Percentiles rank a stretch among this genome's conserved stretches.
Evolutionary conservation across 2,329 filamentous ascomycete genomes (phyloP).

Genomic region (Aureobasidium sp.): DNA sequence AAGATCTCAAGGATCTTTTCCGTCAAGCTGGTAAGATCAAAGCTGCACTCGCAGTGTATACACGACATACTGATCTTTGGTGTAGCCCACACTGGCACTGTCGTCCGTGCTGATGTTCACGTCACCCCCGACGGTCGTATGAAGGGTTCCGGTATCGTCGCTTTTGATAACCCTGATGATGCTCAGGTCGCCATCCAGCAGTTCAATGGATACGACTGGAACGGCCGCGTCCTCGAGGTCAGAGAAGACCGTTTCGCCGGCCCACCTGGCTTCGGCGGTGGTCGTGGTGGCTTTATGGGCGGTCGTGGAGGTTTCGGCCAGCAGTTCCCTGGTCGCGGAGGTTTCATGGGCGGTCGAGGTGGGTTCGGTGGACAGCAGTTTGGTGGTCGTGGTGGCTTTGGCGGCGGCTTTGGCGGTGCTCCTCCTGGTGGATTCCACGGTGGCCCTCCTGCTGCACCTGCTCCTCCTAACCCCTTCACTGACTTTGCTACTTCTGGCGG

Average conservation of each 20-base stretch:
- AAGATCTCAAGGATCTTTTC: slow-evolving; percentile 98
- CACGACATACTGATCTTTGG: neutral
- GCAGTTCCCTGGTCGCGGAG: slow-evolving; percentile 32
- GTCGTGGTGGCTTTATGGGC: slow-evolving; percentile 31
- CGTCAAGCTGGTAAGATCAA: slow-evolving; percentile 80
- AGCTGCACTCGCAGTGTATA: neutral
- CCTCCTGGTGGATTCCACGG: slow-evolving; percentile 39
- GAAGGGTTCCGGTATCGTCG: slow-evolving; percentile 94
- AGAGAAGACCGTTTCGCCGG: slow-evolving; percentile 91
- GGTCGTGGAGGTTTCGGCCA: slow-evolving; percentile 23
- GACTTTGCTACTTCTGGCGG: slow-evolving; percentile 82
- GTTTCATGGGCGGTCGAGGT: slow-evolving; percentile 42
- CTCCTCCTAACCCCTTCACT: slow-evolving; percentile 81
- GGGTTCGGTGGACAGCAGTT: slow-evolving; percentile 43
- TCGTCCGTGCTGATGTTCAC: slow-evolving; percentile 94
- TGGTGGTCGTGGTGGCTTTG: slow-evolving; percentile 30
- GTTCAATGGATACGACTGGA: slow-evolving; percentile 99
- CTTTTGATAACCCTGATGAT: slow-evolving; percentile 90
- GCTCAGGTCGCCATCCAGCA: slow-evolving; percentile 92
- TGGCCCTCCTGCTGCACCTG: slow-evolving; percentile 37
- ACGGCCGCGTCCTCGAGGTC: slow-evolving; percentile 85
- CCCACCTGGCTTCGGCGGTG: slow-evolving; percentile 33
- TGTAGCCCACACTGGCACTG: slow-evolving; percentile 53
- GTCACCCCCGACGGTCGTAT: slow-evolving; percentile 82
- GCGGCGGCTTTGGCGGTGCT: slow-evolving; percentile 24